Evolutionary conservation across 352 stramenopile genomes (phyloP), one percentile per base, ranked within the genome.

Genomic region (Globisporangium abappressorium): DNA sequence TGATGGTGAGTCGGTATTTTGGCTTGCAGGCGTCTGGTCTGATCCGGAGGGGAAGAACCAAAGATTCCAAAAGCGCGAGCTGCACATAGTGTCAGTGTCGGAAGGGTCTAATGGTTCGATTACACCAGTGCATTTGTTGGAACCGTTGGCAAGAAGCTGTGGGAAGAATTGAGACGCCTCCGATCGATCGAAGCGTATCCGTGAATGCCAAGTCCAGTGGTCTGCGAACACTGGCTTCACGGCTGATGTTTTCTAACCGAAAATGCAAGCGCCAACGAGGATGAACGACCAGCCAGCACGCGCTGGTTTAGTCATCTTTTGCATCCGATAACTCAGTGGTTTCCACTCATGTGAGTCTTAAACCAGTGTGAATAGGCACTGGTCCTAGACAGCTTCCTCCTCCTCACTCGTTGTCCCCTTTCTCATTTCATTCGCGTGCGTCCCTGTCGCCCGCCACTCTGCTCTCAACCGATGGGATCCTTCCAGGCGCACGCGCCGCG

Each of bases 401-500:
- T 43, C 11, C 15, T 7, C 15, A 8, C 5, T 18, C 14, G 14
- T 6, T 26, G 30, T 33, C 18, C 41, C 43, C 43, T 51, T 51
- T 51, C 43, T 12, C 43, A 51, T 46, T 43, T 46, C 38, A 46
- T 51, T 11, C 22, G 43, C 43, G 18, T 22, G 43, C 18, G 18
- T 12, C 24, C 49, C 49, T 56, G 49, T 56, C 49, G 49, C 54
- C 54, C 36, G 28, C 22, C 54, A 58, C 26, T 58, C 38, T 58
- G 54, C 43, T 51, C 34, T 24, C 38, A 7, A 63, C 57, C 57
- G 34, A 63, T n/a, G n/a, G 9, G 57, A 63, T n/a, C 15, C 9
- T 53, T 47, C n/a, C 34, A 24, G 34, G n/a, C 28, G 7, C 2
- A 22, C n/a, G 54, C 53, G 38, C 38, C 20, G 38, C 38, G 12